A percentile compares a stretch with the other conserved stretches of the same genome.
phyloP scores from a whole-genome alignment of 192 early-diverging fungal species.

The Coemansia sp. region DNA sequence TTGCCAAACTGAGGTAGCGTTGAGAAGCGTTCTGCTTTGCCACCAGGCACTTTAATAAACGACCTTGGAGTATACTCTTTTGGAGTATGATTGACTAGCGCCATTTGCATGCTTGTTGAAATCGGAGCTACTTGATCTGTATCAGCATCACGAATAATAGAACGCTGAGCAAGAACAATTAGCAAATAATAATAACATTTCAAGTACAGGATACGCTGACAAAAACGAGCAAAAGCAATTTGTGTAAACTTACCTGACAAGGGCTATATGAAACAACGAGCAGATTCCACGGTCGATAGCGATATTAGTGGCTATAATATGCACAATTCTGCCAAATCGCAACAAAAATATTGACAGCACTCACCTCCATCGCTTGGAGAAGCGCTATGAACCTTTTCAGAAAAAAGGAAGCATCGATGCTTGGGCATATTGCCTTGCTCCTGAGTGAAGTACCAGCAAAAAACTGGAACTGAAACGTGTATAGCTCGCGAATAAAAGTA shows the following conservation, averaged over 20 bases:
- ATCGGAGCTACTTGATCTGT: slow-evolving; percentile 13
- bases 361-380: slow-evolving; percentile 42
- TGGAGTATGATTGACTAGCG: slow-evolving; percentile 13
- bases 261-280: slow-evolving; percentile 7
- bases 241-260: slow-evolving; percentile 12
- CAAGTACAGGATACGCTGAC: neutral
- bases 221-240: neutral
- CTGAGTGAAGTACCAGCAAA: neutral
- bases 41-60: slow-evolving; percentile 13
- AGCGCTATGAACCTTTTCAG: slow-evolving; percentile 23
- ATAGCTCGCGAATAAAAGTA: slow-evolving; percentile 44
- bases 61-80: slow-evolving; percentile 22
- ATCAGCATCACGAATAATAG: neutral
- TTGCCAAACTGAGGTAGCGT: slow-evolving; percentile 44
- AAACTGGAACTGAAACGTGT: slow-evolving; percentile 38
- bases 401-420: neutral
- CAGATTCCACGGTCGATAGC: neutral
- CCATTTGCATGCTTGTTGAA: slow-evolving; percentile 21
- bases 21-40: slow-evolving; percentile 11
- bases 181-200: no score
- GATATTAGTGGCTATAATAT: neutral
- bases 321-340: neutral
- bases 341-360: neutral
- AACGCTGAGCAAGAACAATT: no score
- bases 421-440: neutral